Conservation (phyloP, 2,329 filamentous ascomycete genomes). For the Dothideomycetidae sp. region DNA sequence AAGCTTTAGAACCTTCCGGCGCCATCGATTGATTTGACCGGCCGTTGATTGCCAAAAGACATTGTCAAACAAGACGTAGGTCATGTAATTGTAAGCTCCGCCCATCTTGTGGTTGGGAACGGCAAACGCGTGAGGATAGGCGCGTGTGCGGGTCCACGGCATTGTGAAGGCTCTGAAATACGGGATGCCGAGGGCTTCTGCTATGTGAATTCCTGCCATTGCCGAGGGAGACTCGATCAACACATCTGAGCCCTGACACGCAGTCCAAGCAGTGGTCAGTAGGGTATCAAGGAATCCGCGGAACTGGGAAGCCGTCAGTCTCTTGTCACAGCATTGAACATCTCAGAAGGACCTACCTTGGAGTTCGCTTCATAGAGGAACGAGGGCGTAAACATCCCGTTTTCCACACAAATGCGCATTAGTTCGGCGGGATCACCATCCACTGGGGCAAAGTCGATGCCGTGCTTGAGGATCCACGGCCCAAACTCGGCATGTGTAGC, state of each 20-base stretch:
- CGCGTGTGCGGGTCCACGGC: slow-evolving; percentile 93
- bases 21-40: slow-evolving; percentile 84
- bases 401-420: slow-evolving; percentile 91
- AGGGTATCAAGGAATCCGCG: slow-evolving; percentile 91
- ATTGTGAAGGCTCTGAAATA: slow-evolving; percentile 98
- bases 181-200: slow-evolving; percentile 79
- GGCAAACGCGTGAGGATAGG: slow-evolving; percentile 92
- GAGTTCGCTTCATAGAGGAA: slow-evolving; percentile 78
- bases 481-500: slow-evolving; percentile 87
- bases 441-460: slow-evolving; percentile 80
- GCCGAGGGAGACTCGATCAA: slow-evolving; percentile 91
- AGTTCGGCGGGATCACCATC: slow-evolving; percentile 86
- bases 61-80: slow-evolving; percentile 91
- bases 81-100: slow-evolving; percentile 86
- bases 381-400: slow-evolving; percentile 89
- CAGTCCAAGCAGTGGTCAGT: slow-evolving; percentile 63
- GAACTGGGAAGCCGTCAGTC: slow-evolving; percentile 35
- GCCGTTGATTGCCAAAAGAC: slow-evolving; percentile 93
- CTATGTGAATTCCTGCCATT: slow-evolving; percentile 96
- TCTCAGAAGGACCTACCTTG: slow-evolving; percentile 30
- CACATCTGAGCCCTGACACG: slow-evolving; percentile 75
- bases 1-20: slow-evolving; percentile 63
- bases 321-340: no score
- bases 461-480: slow-evolving; percentile 78
- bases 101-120: slow-evolving; percentile 89